These are phyloP conservation scores for Aspergillus hortae DNA, from an alignment of 2,329 filamentous ascomycete species.

Conservation along the genomic window DNA sequence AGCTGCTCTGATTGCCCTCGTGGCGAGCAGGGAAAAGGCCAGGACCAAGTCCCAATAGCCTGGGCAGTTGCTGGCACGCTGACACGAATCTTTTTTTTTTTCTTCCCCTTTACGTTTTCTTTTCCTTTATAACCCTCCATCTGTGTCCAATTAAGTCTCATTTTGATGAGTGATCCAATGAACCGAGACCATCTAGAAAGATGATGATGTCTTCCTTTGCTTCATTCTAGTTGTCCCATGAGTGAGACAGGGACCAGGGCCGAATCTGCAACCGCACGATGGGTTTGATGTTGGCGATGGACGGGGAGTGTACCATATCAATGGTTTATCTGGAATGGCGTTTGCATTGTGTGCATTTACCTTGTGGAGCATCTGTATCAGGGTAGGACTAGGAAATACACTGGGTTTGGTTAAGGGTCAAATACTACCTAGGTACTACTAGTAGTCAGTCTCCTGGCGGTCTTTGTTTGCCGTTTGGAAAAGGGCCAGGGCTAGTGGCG, in stretches of 20 bases:
- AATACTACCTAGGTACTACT: too few relatives aligned
- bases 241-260: too few relatives aligned
- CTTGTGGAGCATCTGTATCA: neutral
- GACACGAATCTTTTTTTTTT: constrained; percentile 3
- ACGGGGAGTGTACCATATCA: constrained; percentile 3
- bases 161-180: neutral
- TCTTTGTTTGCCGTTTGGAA: neutral
- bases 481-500: neutral
- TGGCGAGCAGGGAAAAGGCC: constrained; percentile 57
- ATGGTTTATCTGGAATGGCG: too few relatives aligned
- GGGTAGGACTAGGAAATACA: too few relatives aligned
- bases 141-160: neutral
- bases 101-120: constrained; percentile 1
- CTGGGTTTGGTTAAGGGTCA: too few relatives aligned
- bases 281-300: neutral
- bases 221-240: neutral
- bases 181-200: neutral
- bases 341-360: neutral
- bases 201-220: neutral
- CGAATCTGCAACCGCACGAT: too few relatives aligned
- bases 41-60: constrained; percentile 7
- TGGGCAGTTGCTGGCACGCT: neutral
- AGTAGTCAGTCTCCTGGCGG: too few relatives aligned
- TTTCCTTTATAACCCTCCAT: constrained; percentile 1
- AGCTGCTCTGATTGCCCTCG: constrained; percentile 87